Evolutionary conservation across 2,329 filamentous ascomycete species (phyloP).

Genomic region (Neofusicoccum ribis): DNA sequence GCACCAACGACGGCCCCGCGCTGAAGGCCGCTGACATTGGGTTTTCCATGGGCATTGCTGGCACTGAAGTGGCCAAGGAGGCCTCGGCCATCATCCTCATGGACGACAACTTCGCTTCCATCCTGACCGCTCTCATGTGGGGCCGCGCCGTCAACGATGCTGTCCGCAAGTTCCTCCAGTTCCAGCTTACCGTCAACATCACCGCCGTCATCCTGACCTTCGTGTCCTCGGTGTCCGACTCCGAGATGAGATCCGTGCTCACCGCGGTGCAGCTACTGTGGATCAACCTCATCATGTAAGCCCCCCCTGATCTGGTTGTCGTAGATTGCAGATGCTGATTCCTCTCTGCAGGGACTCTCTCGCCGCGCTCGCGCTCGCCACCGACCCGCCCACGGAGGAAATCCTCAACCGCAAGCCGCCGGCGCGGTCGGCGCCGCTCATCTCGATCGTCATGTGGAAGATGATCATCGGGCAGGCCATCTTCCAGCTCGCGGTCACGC

Average conservation of each 20-base stretch:
- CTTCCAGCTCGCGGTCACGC: slow-evolving; percentile 71
- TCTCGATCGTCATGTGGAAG: slow-evolving; percentile 78
- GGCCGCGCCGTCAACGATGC: slow-evolving; percentile 53
- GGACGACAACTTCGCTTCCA: slow-evolving; percentile 87
- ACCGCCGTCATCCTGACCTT: slow-evolving; percentile 79
- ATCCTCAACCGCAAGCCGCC: slow-evolving; percentile 79
- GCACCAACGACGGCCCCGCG: slow-evolving; percentile 80
- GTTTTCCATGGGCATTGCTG: slow-evolving; percentile 83
- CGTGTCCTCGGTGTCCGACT: slow-evolving; percentile 78
- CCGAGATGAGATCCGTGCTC: slow-evolving; percentile 69
- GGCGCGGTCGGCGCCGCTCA: slow-evolving; percentile 74
- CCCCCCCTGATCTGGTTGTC: too few relatives aligned
- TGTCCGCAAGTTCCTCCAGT: slow-evolving; percentile 55
- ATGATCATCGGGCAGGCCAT: slow-evolving; percentile 77
- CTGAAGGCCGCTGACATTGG: slow-evolving; percentile 80
- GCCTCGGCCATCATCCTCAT: slow-evolving; percentile 83
- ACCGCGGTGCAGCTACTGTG: slow-evolving; percentile 84
- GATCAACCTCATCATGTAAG: slow-evolving; percentile 83
- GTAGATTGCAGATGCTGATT: too few relatives aligned
- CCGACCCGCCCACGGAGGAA: slow-evolving; percentile 76
- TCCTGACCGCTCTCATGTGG: slow-evolving; percentile 81
- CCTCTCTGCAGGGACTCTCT: slow-evolving; percentile 59
- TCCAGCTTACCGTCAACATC: slow-evolving; percentile 77
- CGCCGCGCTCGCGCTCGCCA: slow-evolving; percentile 83
- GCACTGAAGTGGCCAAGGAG: slow-evolving; percentile 82